Conservation (phyloP, 306 rosid genomes). For the Gillenia trifoliata region DNA sequence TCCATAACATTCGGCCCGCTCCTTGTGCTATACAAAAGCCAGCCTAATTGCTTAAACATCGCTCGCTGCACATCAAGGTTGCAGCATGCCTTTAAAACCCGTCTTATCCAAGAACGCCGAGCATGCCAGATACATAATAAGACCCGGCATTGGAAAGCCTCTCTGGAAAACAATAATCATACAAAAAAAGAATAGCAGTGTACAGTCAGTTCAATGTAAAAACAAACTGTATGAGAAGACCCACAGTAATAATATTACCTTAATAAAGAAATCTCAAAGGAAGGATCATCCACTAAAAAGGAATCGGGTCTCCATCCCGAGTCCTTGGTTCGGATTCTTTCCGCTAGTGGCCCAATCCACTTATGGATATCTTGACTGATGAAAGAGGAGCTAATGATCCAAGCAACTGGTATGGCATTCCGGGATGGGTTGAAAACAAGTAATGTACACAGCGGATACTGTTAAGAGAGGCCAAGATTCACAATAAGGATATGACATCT, state of each 20-base stretch:
- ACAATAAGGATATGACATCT: neutral
- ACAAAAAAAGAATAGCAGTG: no score
- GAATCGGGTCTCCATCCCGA: constrained; percentile 61
- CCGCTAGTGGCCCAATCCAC: constrained; percentile 63
- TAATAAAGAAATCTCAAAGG: constrained; percentile 46
- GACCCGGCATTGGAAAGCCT: constrained; percentile 63
- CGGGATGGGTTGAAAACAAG: constrained; percentile 69
- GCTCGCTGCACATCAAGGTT: constrained; percentile 60
- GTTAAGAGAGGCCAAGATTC: constrained; percentile 21
- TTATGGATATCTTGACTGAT: constrained; percentile 49
- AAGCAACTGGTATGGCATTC: constrained; percentile 81
- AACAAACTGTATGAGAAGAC: constrained; percentile 1
- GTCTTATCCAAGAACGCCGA: constrained; percentile 66
- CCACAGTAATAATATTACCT: constrained; percentile 36
- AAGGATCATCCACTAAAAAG: constrained; percentile 66
- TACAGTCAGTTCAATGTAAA: neutral
- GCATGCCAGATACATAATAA: constrained; percentile 64
- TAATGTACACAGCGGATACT: constrained; percentile 63
- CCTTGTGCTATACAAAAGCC: constrained; percentile 60
- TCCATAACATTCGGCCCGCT: constrained; percentile 50
- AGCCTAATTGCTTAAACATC: constrained; percentile 60
- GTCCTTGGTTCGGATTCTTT: constrained; percentile 57
- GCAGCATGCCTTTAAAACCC: constrained; percentile 52
- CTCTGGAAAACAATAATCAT: no score
- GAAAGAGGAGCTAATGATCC: constrained; percentile 66